A percentile compares a stretch with the other conserved stretches of the same genome.
Evolutionary conservation across 371 early-diverging fungal genomes (phyloP).

Genomic region (Zychaea mexicana): DNA sequence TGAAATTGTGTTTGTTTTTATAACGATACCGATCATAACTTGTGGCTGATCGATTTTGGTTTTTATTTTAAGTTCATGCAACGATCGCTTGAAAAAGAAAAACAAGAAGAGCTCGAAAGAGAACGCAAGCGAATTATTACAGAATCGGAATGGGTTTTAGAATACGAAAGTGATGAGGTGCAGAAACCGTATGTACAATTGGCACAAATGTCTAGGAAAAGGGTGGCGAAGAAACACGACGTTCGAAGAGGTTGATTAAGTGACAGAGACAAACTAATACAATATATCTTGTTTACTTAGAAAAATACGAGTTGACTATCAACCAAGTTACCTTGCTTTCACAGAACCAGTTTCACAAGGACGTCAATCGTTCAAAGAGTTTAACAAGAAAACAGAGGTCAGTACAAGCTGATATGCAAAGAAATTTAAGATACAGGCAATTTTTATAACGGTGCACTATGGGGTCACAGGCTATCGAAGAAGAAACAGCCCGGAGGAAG

Average conservation of each 20-base stretch:
- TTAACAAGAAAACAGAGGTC: slow-evolving; percentile 52
- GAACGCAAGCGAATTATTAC: slow-evolving; percentile 57
- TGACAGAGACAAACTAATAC: background rate
- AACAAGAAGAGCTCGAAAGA: slow-evolving; percentile 35
- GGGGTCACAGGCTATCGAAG: background rate
- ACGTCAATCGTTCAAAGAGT: slow-evolving; percentile 53
- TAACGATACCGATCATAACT: background rate
- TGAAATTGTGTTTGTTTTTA: too few relatives aligned
- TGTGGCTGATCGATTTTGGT: background rate
- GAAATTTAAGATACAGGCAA: background rate
- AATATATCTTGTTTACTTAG: slow-evolving; percentile 21
- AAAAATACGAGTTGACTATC: slow-evolving; percentile 53
- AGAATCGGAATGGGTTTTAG: slow-evolving; percentile 60
- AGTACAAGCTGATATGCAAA: background rate
- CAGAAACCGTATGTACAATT: slow-evolving; percentile 54
- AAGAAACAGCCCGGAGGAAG: slow-evolving; percentile 16
- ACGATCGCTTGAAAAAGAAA: slow-evolving; percentile 50
- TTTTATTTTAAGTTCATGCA: slow-evolving; percentile 54
- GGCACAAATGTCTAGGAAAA: too few relatives aligned
- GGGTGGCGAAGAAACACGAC: too few relatives aligned
- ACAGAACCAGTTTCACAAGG: slow-evolving; percentile 37
- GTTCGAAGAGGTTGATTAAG: too few relatives aligned
- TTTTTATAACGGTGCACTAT: too few relatives aligned
- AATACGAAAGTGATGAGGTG: slow-evolving; percentile 38
- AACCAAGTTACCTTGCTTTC: slow-evolving; percentile 54